Evolutionary conservation across 2,329 filamentous ascomycete species (phyloP), one percentile per base, ranked within the genome.

Genomic region (Botrytis paeoniae): DNA sequence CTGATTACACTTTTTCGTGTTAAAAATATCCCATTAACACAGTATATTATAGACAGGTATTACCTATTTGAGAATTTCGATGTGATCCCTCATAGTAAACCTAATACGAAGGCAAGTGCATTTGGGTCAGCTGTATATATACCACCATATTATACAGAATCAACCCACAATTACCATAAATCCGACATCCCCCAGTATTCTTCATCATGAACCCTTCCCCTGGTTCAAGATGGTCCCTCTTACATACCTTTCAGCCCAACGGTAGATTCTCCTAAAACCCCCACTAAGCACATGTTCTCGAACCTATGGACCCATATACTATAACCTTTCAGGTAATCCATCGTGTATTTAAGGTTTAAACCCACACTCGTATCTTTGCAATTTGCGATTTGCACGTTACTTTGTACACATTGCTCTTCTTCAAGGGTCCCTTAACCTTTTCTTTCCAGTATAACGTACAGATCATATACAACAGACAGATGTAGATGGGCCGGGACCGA

Each of bases 131-230:
- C 35, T 68, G 65, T 35, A 66, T n/a, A 35, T 25, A 54, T 10
- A 22, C 45, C n/a, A 39, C 32, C 32, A 66, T 37, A 25, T 37
- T 18, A n/a, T 61, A 61, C 59, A 16, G 32, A 39, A 18, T 39
- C 22, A 25, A 39, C 12, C 68, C 39, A 32, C 35, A 37, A 60
- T 22, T 71, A 32, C 48, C 48, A 41, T 10, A 16, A 54, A 41
- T 12, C 32, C 35, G 22, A n/a, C 16, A 29, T 12, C 12, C 65
- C 45, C 48, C 48, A 41, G 32, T 29, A 51, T 64, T 60, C 70
- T 72, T 39, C 70, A 68, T 39, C 32, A 48, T 60, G 70, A 60
- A 72, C 62, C 25, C 48, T 68, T 48, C 51, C 62, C 70, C 51
- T 68, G 51, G 70, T 51, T 37, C 54, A 45, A 45, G 32, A 68